Conservation (phyloP, 2,329 filamentous ascomycete species). For the Juglanconis oblonga region DNA sequence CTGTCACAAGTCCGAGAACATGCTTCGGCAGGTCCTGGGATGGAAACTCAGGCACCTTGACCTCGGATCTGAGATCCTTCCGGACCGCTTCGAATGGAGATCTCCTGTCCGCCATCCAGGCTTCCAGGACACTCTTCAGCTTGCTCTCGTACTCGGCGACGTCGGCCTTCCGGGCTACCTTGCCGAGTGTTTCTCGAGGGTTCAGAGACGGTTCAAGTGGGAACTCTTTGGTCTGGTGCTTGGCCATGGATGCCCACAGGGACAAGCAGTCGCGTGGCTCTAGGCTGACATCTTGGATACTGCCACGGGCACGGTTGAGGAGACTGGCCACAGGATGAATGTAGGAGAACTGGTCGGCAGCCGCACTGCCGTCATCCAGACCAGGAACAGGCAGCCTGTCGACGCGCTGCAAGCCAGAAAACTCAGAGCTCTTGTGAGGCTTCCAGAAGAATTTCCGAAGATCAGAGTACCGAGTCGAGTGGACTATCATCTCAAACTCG, state of each 20-base stretch:
- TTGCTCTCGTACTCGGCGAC: constrained; percentile 62
- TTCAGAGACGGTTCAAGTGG: constrained; percentile 47
- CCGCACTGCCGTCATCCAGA: constrained; percentile 40
- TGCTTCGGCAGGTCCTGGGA: constrained; percentile 7
- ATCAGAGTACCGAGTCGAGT: constrained; percentile 70
- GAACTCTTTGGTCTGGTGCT: constrained; percentile 50
- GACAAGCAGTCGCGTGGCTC: constrained; percentile 69
- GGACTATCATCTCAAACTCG: constrained; percentile 65
- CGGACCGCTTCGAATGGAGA: constrained; percentile 44
- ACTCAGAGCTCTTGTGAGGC: constrained; percentile 45
- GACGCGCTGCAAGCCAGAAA: constrained; percentile 47
- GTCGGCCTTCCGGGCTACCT: constrained; percentile 60
- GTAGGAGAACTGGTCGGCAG: constrained; percentile 46
- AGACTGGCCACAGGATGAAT: constrained; percentile 19
- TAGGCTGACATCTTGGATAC: constrained; percentile 65
- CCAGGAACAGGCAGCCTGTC: constrained; percentile 42
- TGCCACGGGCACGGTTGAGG: constrained; percentile 45
- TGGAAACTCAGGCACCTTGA: constrained; percentile 3
- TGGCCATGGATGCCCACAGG: constrained; percentile 63
- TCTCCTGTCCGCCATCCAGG: constrained; percentile 55
- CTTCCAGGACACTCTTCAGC: constrained; percentile 56
- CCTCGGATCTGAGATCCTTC: constrained; percentile 37
- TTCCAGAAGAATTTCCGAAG: constrained; percentile 71
- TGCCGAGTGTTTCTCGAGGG: constrained; percentile 47
- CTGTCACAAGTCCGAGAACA: constrained; percentile 8